A percentile compares a stretch with the other conserved stretches of the same genome.
These are phyloP conservation scores for Brassica cretica DNA, from an alignment of 345 rosid genomes.

Conservation along the genomic window DNA sequence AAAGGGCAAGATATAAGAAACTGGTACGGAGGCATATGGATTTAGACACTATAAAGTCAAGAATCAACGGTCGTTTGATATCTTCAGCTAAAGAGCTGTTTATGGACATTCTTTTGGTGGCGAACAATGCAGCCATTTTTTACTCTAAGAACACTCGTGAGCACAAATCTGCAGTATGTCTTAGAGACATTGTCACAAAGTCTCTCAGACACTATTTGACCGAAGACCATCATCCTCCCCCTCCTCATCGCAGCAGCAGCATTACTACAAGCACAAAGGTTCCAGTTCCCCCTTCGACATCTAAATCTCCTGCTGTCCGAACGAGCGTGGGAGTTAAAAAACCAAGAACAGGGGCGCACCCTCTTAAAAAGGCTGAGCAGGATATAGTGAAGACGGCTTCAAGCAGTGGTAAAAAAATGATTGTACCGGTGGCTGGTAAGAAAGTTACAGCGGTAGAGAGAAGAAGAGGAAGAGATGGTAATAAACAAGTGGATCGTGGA, in stretches of 20 bases:
- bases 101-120: slow-evolving; percentile 68
- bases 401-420: slow-evolving; percentile 38
- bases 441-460: slow-evolving; percentile 35
- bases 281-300: background rate
- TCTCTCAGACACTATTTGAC: slow-evolving; percentile 49
- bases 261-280: slow-evolving; percentile 28
- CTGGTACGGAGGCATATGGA: slow-evolving; percentile 72
- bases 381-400: slow-evolving; percentile 29
- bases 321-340: slow-evolving; percentile 40
- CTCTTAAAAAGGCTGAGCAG: slow-evolving; percentile 24
- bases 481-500: slow-evolving; percentile 22
- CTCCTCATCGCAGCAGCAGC: slow-evolving; percentile 25
- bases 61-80: slow-evolving; percentile 47
- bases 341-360: slow-evolving; percentile 37
- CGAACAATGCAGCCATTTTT: slow-evolving; percentile 73
- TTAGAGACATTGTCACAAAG: slow-evolving; percentile 57
- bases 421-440: slow-evolving; percentile 42
- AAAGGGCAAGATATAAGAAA: slow-evolving; percentile 86
- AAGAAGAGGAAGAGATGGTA: background rate
- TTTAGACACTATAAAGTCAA: slow-evolving; percentile 65
- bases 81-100: slow-evolving; percentile 60
- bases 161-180: slow-evolving; percentile 63
- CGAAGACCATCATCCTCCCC: slow-evolving; percentile 35
- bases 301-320: slow-evolving; percentile 30
- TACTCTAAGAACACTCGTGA: slow-evolving; percentile 81